Evolutionary conservation across 2,329 filamentous ascomycete genomes (phyloP).

Genomic region (Paecilomyces sp.): DNA sequence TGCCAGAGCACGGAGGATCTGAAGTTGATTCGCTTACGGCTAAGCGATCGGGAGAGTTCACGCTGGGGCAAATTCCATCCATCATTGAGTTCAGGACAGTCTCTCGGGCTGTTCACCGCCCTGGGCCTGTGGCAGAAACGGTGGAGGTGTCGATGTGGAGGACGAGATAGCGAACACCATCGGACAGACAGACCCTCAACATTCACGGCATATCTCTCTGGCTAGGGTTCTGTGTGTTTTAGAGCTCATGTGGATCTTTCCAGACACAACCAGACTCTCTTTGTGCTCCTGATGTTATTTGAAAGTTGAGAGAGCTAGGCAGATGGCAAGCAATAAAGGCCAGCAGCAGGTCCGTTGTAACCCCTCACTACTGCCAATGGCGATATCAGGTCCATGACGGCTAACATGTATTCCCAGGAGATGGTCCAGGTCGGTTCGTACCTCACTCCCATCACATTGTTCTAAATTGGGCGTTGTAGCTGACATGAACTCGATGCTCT

Average conservation of each 20-base stretch:
- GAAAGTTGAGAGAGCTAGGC: slow-evolving; percentile 6
- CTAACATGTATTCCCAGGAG: slow-evolving; percentile 54
- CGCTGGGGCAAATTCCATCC: background rate
- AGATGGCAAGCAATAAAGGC: slow-evolving; percentile 48
- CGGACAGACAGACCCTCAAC: background rate
- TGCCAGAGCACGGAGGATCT: background rate
- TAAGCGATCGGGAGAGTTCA: background rate
- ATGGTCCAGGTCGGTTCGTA: slow-evolving; percentile 99
- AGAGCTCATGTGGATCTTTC: background rate
- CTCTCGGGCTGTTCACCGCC: background rate
- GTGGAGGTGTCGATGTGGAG: background rate
- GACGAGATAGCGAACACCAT: background rate
- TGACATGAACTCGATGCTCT: slow-evolving; percentile 14
- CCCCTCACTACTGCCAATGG: background rate
- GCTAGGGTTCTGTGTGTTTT: background rate
- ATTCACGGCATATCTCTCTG: background rate
- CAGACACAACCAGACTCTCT: background rate
- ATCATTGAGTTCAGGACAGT: background rate
- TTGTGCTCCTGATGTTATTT: background rate
- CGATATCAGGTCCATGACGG: background rate
- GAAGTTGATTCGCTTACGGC: background rate
- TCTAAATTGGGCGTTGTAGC: slow-evolving; percentile 8
- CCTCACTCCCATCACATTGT: slow-evolving; percentile 15
- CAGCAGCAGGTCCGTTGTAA: slow-evolving; percentile 58
- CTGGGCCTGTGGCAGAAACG: background rate